Base-by-base conservation (phyloP, 768 basidiomycete genomes). In the Podaxis mareebaensis region DNA sequence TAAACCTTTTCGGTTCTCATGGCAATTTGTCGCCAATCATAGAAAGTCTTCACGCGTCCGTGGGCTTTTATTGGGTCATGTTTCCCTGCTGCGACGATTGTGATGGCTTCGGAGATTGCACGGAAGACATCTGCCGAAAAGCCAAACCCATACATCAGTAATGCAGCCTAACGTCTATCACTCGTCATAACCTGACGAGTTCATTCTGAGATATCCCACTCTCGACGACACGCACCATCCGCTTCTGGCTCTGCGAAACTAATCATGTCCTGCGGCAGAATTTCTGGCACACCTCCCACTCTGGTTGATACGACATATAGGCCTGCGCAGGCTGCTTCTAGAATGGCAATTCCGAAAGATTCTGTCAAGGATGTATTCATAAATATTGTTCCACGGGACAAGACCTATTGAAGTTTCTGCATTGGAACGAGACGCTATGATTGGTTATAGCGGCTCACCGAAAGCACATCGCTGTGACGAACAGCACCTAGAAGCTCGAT, bases 301-400 rank as follows among this genome's bases (percentile, higher is more conserved):
- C 88, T 86, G 0, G 97, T 99, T 46, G 90, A 90, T 54, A 99
- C 96, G 55, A 98, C 91, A 71, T 96, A 96, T 15, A 98, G 81
- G 1, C 97, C 96, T 0, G 94, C 88, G 66, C 93, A 96, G 0
- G 97, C 97, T 0, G 96, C 97, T 78, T 99, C 97, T 48, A 99
- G 83, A 66, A 96, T 95, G n/a, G 92, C 93, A 67, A 96, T 99
- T 0, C 97, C 96, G 67, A 99, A 99, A 0, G 97, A 86, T 73
- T 99, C 97, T 1, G 96, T 99, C 26, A 99, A 82, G 0, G 95
- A 96, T 0, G 97, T 96, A 70, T 96, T 97, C 79, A 99, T 81
- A 76, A 91, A 99, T 64, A 99, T 95, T 12, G 92, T 83, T 1
- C 96, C 97, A 48, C 87, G 87, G 6, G 81, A 80, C 11, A 99